These are phyloP conservation scores for Taphrina pruni DNA, from an alignment of 1,139 yeast genomes.

Conservation along the genomic window DNA sequence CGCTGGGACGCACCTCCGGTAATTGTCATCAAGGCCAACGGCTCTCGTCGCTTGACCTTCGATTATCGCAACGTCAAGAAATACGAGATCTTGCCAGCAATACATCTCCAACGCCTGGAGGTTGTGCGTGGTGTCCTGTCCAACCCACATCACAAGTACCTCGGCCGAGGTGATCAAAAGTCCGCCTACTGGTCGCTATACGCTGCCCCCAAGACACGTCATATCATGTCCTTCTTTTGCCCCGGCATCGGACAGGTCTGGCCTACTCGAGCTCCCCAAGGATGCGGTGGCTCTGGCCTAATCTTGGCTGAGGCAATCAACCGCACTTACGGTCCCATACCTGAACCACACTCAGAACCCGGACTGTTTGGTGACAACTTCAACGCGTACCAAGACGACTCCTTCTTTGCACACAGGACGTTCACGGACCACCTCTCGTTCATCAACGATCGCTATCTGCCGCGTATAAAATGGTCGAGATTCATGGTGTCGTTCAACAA, in stretches of 20 bases:
- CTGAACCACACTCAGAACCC: background rate
- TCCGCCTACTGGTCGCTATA: background rate
- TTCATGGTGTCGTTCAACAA: background rate
- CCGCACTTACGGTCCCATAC: background rate
- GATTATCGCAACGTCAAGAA: background rate
- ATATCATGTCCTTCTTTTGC: background rate
- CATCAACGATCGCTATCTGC: background rate
- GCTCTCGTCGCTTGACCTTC: background rate
- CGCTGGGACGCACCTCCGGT: slow-evolving; percentile 2
- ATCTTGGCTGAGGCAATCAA: background rate
- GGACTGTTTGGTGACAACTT: background rate
- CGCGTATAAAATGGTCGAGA: background rate
- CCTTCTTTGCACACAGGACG: background rate
- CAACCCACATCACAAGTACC: background rate
- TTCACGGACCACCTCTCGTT: background rate
- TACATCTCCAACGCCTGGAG: background rate
- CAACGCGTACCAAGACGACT: background rate
- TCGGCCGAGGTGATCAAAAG: background rate
- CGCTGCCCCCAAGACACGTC: background rate
- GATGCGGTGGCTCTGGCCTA: background rate
- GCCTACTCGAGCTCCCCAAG: background rate
- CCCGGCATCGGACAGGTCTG: background rate
- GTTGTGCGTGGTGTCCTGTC: background rate
- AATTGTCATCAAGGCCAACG: slow-evolving; percentile 6
- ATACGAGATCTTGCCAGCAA: background rate